A percentile compares a stretch with the other conserved stretches of the same genome.
Conservation (phyloP, 345 rosid genomes). For the Litchi chinensis region DNA sequence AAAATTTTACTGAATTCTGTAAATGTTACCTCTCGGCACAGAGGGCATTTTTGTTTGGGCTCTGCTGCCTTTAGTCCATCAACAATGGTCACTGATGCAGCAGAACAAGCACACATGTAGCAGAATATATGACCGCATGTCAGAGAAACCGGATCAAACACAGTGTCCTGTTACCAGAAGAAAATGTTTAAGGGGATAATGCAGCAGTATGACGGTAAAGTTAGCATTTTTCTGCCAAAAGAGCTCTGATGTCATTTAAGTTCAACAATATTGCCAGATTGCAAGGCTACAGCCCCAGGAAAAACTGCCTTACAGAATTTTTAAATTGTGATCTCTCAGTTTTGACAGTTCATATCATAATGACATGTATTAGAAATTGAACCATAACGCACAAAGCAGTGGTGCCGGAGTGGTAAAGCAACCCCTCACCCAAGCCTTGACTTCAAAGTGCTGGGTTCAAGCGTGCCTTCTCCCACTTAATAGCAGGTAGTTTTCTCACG, state of each 20-base stretch:
- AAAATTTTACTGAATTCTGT: neutral
- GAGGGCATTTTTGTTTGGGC: conserved; percentile 72
- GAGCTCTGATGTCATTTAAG: neutral
- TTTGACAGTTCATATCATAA: neutral
- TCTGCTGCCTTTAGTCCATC: conserved; percentile 75
- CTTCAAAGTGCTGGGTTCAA: too few relatives aligned
- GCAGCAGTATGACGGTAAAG: neutral
- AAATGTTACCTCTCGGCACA: conserved; percentile 75
- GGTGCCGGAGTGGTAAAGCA: too few relatives aligned
- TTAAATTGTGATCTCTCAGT: too few relatives aligned
- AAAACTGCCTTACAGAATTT: too few relatives aligned
- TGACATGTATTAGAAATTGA: neutral
- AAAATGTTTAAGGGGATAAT: neutral
- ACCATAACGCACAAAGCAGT: neutral
- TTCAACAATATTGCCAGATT: neutral
- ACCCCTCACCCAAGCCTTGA: too few relatives aligned
- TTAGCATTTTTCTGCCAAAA: neutral
- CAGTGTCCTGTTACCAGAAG: conserved; percentile 64
- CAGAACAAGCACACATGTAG: conserved; percentile 91
- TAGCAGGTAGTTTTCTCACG: too few relatives aligned
- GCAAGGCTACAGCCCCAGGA: neutral
- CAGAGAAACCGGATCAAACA: conserved; percentile 87
- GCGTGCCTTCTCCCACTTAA: too few relatives aligned
- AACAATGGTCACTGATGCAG: conserved; percentile 81
- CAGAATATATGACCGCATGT: conserved; percentile 95